phyloP scores from a whole-genome alignment of 1,284 basidiomycete genomes.

The Kwoniella shivajii region DNA sequence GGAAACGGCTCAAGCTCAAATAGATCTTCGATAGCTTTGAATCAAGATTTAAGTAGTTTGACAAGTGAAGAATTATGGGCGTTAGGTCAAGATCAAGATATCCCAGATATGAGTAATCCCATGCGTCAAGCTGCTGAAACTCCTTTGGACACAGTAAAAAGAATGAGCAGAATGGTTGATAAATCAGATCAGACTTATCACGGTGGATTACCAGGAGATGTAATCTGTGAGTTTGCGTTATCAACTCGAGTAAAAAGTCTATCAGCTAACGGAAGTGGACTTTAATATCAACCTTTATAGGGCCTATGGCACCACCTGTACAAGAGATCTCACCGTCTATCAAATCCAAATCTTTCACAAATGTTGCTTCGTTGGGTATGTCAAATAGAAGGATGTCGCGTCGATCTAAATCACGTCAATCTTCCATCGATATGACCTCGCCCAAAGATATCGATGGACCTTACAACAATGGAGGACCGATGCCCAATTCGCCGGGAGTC shows the following conservation, averaged over 20 bases:
- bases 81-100: constrained; percentile 33
- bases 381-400: constrained; percentile 17
- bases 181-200: constrained; percentile 22
- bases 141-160: constrained; percentile 49
- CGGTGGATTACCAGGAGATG: constrained; percentile 34
- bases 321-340: constrained; percentile 23
- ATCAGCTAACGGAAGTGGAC: constrained; percentile 11
- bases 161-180: constrained; percentile 39
- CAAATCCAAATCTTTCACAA: constrained; percentile 43
- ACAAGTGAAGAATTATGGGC: constrained; percentile 49
- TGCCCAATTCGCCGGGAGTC: background rate
- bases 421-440: constrained; percentile 6
- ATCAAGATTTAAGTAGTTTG: constrained; percentile 35
- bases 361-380: constrained; percentile 29
- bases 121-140: constrained; percentile 41
- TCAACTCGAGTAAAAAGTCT: background rate
- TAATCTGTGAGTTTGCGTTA: constrained; percentile 36
- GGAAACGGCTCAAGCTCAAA: constrained; percentile 28
- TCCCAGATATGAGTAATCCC: constrained; percentile 53
- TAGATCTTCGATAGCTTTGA: constrained; percentile 37
- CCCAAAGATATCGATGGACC: constrained; percentile 10
- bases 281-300: constrained; percentile 11
- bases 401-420: constrained; percentile 16
- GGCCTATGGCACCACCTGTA: constrained; percentile 40
- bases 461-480: constrained; percentile 3